Evolutionary conservation across 2,329 filamentous ascomycete genomes (phyloP), one percentile per base, ranked within the genome.

Genomic region (Fusarium camptoceras): DNA sequence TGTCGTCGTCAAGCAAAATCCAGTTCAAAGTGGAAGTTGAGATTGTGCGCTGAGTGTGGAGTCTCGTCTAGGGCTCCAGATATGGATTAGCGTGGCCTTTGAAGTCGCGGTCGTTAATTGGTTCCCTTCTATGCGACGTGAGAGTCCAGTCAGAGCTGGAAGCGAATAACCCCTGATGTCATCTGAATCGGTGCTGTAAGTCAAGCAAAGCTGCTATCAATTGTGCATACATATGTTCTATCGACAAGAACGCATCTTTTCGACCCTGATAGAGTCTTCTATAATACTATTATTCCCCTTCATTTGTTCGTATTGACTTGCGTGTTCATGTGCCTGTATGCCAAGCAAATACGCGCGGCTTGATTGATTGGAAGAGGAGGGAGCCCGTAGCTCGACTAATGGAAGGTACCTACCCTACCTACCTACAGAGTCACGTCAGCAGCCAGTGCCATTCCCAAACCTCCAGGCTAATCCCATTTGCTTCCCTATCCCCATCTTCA

Each of bases 41-140:
- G 77, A n/a, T 76, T 76, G 72, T 59, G 59, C 55, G 59, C 66
- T 55, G 77, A 77, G 74, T 75, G 83, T 83, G 85, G 83, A 78
- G 81, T 78, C 31, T 75, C 71, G 72, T 63, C 65, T 73, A 81
- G 74, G 50, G 78, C 66, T 53, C 76, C 67, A 37, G 59, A 73
- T 71, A 16, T 75, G 76, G 37, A 24, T 72, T 79, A 79, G 77
- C 34, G 53, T 55, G 43, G 10, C n/a, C 37, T 42, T 28, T 59
- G 31, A 31, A 37, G 34, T 24, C 8, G 30, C 18, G 16, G n/a
- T 22, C 34, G 16, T 34, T 31, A 25, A 22, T 31, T 18, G 47
- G 30, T 15, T 34, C 16, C 22, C 30, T 44, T 46, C 18, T 22
- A 46, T 46, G 57, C 27, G 31, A 48, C 48, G 6, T 48, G 30